These are phyloP conservation scores for Pseudoperonospora humuli DNA, from an alignment of 352 stramenopile species.

Conservation along the genomic window DNA sequence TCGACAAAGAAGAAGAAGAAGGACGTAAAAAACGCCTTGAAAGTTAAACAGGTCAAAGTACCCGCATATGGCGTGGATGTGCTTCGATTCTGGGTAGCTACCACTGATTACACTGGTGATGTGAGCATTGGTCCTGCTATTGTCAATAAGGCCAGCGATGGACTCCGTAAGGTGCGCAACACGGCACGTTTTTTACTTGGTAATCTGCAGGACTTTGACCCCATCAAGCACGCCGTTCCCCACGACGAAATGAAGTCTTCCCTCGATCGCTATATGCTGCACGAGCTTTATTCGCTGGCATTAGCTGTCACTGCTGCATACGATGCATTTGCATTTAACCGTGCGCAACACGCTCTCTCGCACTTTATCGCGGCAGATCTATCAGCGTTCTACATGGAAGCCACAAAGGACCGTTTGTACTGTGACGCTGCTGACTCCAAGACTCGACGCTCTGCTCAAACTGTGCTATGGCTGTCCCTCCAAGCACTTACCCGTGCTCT, in stretches of 20 bases:
- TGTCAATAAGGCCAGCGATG: slow-evolving; percentile 80
- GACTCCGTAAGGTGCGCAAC: slow-evolving; percentile 90
- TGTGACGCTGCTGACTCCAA: slow-evolving; percentile 84
- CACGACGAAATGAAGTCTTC: slow-evolving; percentile 82
- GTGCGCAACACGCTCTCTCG: slow-evolving; percentile 87
- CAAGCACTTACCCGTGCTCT: slow-evolving; percentile 53
- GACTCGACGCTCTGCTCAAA: slow-evolving; percentile 84
- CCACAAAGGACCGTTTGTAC: slow-evolving; percentile 96
- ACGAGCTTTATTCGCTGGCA: slow-evolving; percentile 78
- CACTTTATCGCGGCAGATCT: slow-evolving; percentile 92
- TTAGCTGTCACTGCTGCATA: slow-evolving; percentile 82
- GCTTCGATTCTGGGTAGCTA: slow-evolving; percentile 95
- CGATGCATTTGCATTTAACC: slow-evolving; percentile 86
- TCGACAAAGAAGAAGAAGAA: slow-evolving; percentile 67
- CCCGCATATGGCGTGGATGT: slow-evolving; percentile 95
- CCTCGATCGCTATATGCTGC: slow-evolving; percentile 95
- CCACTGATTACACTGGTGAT: slow-evolving; percentile 95
- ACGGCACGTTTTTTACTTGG: slow-evolving; percentile 95
- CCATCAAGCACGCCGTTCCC: slow-evolving; percentile 58
- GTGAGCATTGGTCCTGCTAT: slow-evolving; percentile 91
- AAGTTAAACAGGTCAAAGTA: slow-evolving; percentile 53
- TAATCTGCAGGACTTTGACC: slow-evolving; percentile 93
- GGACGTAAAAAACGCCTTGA: slow-evolving; percentile 58
- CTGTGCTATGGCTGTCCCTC: slow-evolving; percentile 68
- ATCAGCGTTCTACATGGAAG: slow-evolving; percentile 97